A percentile compares a stretch with the other conserved stretches of the same genome.
Conservation (phyloP, 306 rosid species). For the Prunus campanulata region DNA sequence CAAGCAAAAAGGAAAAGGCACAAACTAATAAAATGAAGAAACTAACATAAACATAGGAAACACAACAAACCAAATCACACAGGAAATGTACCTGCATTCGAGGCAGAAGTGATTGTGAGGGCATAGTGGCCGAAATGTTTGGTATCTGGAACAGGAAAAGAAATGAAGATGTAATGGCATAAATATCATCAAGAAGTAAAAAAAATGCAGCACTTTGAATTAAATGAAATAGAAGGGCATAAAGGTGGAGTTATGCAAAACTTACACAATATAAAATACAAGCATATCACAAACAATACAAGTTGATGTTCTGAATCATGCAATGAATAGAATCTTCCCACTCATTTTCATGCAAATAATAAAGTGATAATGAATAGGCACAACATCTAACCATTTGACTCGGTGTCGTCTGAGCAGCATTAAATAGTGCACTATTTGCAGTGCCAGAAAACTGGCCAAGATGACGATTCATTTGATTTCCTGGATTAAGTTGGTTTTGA, state of each 20-base stretch:
- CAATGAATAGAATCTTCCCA: neutral
- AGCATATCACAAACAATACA: neutral
- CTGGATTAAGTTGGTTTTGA: slow-evolving; percentile 90
- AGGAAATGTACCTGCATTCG: slow-evolving; percentile 70
- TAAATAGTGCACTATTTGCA: slow-evolving; percentile 80
- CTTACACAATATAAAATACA: neutral
- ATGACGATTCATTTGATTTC: slow-evolving; percentile 83
- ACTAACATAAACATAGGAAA: neutral
- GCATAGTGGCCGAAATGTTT: slow-evolving; percentile 75
- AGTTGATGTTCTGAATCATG: neutral
- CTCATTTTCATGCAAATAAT: neutral
- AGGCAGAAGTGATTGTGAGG: slow-evolving; percentile 65
- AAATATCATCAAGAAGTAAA: slow-evolving; percentile 12
- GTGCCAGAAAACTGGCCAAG: slow-evolving; percentile 71
- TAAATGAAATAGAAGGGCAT: neutral
- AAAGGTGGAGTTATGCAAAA: no score
- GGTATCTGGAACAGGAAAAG: slow-evolving; percentile 56
- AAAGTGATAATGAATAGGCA: slow-evolving; percentile 1
- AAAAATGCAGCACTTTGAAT: neutral
- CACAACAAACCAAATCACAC: slow-evolving; percentile 26
- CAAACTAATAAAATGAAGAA: neutral
- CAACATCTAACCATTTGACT: slow-evolving; percentile 73
- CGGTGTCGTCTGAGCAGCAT: slow-evolving; percentile 84
- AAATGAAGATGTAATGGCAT: slow-evolving; percentile 17
- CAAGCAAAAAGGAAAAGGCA: neutral